Percentiles rank a stretch among this genome's conserved stretches.
Conservation (phyloP, 2,329 filamentous ascomycete species). For the Tetracladium maxilliforme region DNA sequence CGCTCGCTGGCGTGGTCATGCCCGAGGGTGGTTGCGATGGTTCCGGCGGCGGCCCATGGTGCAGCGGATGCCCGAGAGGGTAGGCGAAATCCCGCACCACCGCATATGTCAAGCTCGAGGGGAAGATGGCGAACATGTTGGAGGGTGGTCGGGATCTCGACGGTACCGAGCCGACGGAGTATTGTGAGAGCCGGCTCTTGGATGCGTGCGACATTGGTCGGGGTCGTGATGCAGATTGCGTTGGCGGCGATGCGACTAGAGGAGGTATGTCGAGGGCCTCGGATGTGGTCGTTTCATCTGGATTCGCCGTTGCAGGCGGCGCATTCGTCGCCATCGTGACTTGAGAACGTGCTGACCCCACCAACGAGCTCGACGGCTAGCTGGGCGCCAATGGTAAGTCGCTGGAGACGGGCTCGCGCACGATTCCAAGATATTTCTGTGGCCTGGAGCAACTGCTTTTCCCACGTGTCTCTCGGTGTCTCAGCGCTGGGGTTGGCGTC, state of each 20-base stretch:
- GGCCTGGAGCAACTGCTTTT: too few species aligned
- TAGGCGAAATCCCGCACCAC: conserved; percentile 95
- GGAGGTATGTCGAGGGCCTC: too few species aligned
- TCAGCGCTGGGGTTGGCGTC: too few species aligned
- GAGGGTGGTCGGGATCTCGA: conserved; percentile 66
- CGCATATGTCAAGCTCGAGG: conserved; percentile 77
- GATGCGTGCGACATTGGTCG: conserved; percentile 63
- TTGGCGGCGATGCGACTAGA: conserved; percentile 37
- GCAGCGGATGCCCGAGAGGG: conserved; percentile 64
- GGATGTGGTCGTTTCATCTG: too few species aligned
- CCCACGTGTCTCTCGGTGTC: too few species aligned
- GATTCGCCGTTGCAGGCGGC: not conserved
- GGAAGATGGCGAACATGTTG: conserved; percentile 69
- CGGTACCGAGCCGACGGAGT: conserved; percentile 56
- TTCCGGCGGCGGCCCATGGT: conserved; percentile 83
- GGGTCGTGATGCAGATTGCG: conserved; percentile 42
- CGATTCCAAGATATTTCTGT: too few species aligned
- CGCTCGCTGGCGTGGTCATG: conserved; percentile 73
- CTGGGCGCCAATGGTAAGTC: not conserved
- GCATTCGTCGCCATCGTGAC: not conserved
- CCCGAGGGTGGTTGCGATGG: conserved; percentile 56
- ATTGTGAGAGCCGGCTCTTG: conserved; percentile 71
- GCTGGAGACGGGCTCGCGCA: not conserved
- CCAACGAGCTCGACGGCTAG: not conserved
- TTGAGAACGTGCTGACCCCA: not conserved